Evolutionary conservation across 2,329 filamentous ascomycete species (phyloP).

Genomic region (Chrysoporthe puriensis): DNA sequence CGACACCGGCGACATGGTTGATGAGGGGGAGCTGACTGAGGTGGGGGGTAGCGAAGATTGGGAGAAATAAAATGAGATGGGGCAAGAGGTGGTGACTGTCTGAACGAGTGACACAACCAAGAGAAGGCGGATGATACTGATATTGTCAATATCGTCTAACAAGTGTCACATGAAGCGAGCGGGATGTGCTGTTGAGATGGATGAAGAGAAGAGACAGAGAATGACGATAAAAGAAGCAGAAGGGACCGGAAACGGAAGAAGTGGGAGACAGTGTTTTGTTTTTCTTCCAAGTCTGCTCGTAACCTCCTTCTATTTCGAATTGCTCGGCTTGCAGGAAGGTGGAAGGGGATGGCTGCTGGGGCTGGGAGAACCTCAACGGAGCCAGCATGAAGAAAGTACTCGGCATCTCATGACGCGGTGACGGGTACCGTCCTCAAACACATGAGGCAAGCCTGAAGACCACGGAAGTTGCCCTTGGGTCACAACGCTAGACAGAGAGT

Average conservation of each 20-base stretch:
- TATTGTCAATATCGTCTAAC: constrained; percentile 14
- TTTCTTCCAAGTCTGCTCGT: neutral
- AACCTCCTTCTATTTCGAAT: constrained; percentile 4
- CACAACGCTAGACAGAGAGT: no score
- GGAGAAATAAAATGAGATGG: neutral
- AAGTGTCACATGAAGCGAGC: constrained; percentile 19
- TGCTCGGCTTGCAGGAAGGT: neutral
- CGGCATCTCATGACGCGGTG: neutral
- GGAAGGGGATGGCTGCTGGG: no score
- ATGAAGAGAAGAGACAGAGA: constrained; percentile 8
- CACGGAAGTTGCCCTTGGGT: neutral
- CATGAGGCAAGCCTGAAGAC: neutral
- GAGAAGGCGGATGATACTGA: constrained; percentile 7
- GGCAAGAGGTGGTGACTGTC: neutral
- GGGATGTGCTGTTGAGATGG: constrained; percentile 3
- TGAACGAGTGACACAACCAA: constrained; percentile 18
- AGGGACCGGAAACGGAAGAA: neutral
- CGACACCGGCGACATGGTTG: constrained; percentile 22
- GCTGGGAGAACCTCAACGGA: no score
- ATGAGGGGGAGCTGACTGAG: neutral
- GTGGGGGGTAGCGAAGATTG: neutral
- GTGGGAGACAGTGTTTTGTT: constrained; percentile 4
- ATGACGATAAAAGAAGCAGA: neutral
- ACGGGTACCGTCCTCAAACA: neutral
- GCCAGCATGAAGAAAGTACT: neutral